Evolutionary conservation across 345 rosid genomes (phyloP).

Genomic region (Adansonia digitata): DNA sequence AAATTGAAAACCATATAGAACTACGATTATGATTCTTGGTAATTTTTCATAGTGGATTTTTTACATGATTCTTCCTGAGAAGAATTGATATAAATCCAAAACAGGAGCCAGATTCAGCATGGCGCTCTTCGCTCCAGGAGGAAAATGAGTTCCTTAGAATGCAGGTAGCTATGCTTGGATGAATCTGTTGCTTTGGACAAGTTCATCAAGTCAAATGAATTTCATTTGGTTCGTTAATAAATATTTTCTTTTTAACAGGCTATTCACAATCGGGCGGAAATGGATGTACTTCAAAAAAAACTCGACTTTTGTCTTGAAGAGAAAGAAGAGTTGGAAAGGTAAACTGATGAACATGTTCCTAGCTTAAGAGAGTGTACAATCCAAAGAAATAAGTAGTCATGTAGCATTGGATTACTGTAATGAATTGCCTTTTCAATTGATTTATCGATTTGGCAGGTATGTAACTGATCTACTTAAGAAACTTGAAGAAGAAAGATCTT

Average conservation of each 20-base stretch:
- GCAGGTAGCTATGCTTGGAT: conserved; percentile 47
- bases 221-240: neutral
- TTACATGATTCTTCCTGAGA: neutral
- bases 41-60: neutral
- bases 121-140: conserved; percentile 50
- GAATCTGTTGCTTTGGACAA: conserved; percentile 1
- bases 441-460: conserved; percentile 38
- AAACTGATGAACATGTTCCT: neutral
- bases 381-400: neutral
- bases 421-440: neutral
- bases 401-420: neutral
- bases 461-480: conserved; percentile 44
- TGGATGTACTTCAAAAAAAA: conserved; percentile 60
- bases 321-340: conserved; percentile 76
- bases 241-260: conserved; percentile 37
- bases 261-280: conserved; percentile 75
- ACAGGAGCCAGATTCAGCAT: conserved; percentile 49
- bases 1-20: neutral
- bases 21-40: neutral
- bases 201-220: neutral
- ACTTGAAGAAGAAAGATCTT: conserved; percentile 52
- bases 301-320: conserved; percentile 60
- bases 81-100: neutral
- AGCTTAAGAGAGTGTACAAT: neutral
- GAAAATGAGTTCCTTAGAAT: conserved; percentile 84